Evolutionary conservation across 73 alveolate genomes (phyloP), one percentile per base, ranked within the genome.

Genomic region (Blepharisma stoltei): DNA sequence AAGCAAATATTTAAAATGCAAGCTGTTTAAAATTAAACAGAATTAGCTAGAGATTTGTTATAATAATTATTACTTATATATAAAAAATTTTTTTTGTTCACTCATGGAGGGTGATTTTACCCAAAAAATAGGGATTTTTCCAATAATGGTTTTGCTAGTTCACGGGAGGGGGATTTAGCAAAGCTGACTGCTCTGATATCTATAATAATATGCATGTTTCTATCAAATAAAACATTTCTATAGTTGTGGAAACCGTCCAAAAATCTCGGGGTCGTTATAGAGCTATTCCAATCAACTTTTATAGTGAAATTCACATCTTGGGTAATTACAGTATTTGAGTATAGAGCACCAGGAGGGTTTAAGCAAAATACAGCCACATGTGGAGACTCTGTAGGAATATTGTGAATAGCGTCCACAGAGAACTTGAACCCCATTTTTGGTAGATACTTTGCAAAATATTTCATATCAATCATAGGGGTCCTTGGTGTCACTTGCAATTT

Each of bases 331-430:
- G 50, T 41, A 21, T 82, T 23, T 46, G 46, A 18, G 68, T 84
- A 84, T 18, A 84, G 45, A 45, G 53, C 81, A 14, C 85, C 92
- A 14, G 92, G 92, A n/a, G 92, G 92, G 70, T 84, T 84, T 32
- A 84, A 76, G 6, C 83, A 84, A 71, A 69, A 79, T 18, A 84
- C 37, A 25, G 86, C 89, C 11, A 84, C 79, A 70, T 45, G 60
- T 32, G 92, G 88, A 54, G 44, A 54, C 67, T 87, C 90, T 6
- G 82, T 60, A 55, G 90, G 91, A 47, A 71, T 73, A 68, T 92
- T 87, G 67, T 90, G 94, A 66, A 92, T 54, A 20, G 73, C 98
- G 78, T 92, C 98, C 6, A 90, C 88, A 46, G 93, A 46, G 5
- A 92, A 71, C 73, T 92, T 90, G 78, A 92, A 92, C 7, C 98